Conservation (phyloP, 169 alveolate species). For the Neospora caninum region DNA sequence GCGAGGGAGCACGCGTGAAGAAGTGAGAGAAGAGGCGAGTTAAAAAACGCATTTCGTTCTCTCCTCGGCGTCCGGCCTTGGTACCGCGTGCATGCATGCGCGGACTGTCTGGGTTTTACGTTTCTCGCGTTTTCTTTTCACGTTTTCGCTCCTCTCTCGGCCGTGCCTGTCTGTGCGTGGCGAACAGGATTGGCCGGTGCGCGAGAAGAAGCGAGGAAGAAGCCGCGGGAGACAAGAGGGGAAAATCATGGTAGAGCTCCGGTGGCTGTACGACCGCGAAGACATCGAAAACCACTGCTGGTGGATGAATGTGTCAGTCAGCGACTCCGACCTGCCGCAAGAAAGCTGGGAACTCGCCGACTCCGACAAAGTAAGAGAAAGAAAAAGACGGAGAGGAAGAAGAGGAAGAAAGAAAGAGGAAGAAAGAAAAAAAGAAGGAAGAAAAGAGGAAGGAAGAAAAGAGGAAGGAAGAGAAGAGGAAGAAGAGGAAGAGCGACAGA, state of each 20-base stretch:
- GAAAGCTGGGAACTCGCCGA: not conserved
- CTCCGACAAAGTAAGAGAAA: not conserved
- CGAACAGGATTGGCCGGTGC: not conserved
- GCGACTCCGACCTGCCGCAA: not conserved
- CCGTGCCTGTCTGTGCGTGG: no score
- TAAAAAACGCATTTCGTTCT: no score
- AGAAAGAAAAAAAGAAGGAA: not conserved
- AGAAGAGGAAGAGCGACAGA: not conserved
- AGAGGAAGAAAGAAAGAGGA: not conserved
- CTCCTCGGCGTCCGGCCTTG: no score
- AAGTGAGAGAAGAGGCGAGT: no score
- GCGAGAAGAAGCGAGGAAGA: not conserved
- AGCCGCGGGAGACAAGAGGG: not conserved
- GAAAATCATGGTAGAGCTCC: not conserved
- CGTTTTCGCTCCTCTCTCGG: no score
- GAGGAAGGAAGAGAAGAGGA: no score
- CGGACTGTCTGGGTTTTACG: no score
- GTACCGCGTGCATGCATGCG: no score
- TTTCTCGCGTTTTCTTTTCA: no score
- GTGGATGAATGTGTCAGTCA: not conserved
- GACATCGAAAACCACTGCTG: constrained; percentile 11
- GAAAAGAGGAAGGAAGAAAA: not conserved
- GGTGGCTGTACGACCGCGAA: constrained; percentile 32
- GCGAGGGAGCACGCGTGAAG: no score
- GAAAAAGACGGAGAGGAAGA: not conserved